Evolutionary conservation across 169 alveolate species (phyloP), one percentile per base, ranked within the genome.

Genomic region (Cryptosporidium bovis): DNA sequence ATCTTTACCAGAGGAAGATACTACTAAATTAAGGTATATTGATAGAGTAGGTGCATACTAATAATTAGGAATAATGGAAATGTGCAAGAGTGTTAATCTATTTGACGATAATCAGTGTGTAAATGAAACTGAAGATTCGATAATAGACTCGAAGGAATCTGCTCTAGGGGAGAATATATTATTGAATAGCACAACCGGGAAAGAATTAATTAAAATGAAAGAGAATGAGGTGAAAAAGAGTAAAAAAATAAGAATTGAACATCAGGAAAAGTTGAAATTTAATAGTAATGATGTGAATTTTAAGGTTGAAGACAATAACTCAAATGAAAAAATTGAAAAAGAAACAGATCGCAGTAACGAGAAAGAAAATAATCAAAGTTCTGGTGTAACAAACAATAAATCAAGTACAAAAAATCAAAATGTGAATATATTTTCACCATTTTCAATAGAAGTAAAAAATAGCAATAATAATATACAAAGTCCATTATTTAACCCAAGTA

Each of bases 101-200:
- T 69, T 56, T 77, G 64, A n/a, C 27, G 64, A 58, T 31, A 53
- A 40, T 27, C 53, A 77, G 36, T 16, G 8, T 24, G 16, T 44
- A 1, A 15, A 27, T 36, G 87, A 60, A 18, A 77, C 65, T 8
- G 71, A 62, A 13, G 87, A 77, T 31, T 77, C 87, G 1, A 77
- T 77, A 27, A 24, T 58, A 7, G 87, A 77, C 29, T 77, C 87
- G 36, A 77, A 56, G 48, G 87, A 77, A n/a, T 60, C 87, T 15
- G 8, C 56, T 34, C 13, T 46, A 12, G 44, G 13, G 16, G 56
- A 71, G 13, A 77, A 77, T 18, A 48, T 77, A 40, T 18, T 62
- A 16, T 36, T 77, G 27, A 64, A 50, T 53, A 69, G 83, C 20
- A 20, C 48, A 20, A 18, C 20, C 10, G 83, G 67, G 20, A 69